Evolutionary conservation across 192 early-diverging fungal species (phyloP), one percentile per base, ranked within the genome.

Genomic region (Coemansia furcata): DNA sequence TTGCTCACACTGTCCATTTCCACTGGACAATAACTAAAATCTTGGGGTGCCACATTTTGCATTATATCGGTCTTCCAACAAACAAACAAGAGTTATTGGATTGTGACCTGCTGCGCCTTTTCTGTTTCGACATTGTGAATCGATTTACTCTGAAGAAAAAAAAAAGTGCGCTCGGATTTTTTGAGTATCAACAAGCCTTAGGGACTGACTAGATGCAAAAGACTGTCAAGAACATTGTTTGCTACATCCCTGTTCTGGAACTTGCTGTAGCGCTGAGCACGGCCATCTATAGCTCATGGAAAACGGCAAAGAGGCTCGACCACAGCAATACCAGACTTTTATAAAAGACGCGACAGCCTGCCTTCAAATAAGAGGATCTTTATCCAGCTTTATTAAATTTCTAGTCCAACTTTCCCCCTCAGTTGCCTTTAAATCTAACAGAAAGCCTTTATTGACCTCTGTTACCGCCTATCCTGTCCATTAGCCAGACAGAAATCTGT

Each of bases 341-440:
- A 50, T 50, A 50, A 40, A 40, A 40, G 39, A 40, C 39, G 9
- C 12, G 39, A 9, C 39, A 4, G 11, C 39, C 39, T 15, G 39
- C 11, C 39, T 40, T 40, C 15, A 40, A 4, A 40, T 40, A 14
- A 14, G 39, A 40, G 39, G 5, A 61, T 8, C 55, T 40, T 14
- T 57, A 65, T 64, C 62, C 57, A 55, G 57, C 50, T 29, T 65
- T 64, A 33, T 29, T 63, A 43, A n/a, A 63, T 62, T 36, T 63
- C 29, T 57, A 57, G 54, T 33, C 54, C 54, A 57, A 57, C 54
- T 54, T 54, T 14, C 29, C 54, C 3, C 23, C 19, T 32, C 35
- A 57, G 54, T 57, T 57, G 54, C 54, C 54, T 57, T 57, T 57
- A 35, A 57, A 57, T 57, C 29, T 57, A 57, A 54, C 54, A 57